Evolutionary conservation across 2,329 filamentous ascomycete species (phyloP), one percentile per base, ranked within the genome.

Genomic region (Colletotrichum euphorbiae): DNA sequence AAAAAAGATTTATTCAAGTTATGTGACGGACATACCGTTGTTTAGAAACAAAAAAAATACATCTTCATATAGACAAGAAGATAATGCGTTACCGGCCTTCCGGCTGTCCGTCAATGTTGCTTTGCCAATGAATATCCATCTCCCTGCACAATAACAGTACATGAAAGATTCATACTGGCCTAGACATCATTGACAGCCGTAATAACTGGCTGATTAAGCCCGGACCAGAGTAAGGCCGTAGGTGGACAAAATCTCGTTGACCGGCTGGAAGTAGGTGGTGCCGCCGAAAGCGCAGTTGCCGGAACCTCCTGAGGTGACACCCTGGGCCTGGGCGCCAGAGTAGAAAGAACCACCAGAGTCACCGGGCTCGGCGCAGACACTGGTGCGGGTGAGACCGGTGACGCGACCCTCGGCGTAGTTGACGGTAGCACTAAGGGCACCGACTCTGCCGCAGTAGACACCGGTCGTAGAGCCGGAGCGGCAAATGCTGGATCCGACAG

Each of bases 271-370:
- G 74, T 78, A 81, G 69, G 79, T 81, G 0, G 61, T 74, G 40
- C 79, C 79, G 63, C 79, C 79, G 36, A 40, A 46, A n/a, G 42
- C 55, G 76, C 79, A 81, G 77, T 80, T 66, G 51, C 79, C 79
- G 57, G 74, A 78, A 71, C 79, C 79, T 73, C 79, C 79, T 1
- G 79, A 81, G 71, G 78, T 80, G 70, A 81, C 79, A 73, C 79
- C 79, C 75, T 81, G 79, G 66, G 79, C 79, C 75, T 81, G 79
- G 62, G 77, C 52, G 56, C 79, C 79, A 65, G 78, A 73, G 77
- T 79, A 80, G 65, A 73, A 80, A 38, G 79, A 77, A 67, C 79
- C 79, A 62, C 79, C 79, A 56, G 79, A 81, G 76, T 81, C 79
- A 68, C 79, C 79, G 70, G 77, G 77, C 78, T 81, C 79, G 60